Conservation (phyloP, 495 filamentous ascomycete genomes). For the Aspergillus diversus region DNA sequence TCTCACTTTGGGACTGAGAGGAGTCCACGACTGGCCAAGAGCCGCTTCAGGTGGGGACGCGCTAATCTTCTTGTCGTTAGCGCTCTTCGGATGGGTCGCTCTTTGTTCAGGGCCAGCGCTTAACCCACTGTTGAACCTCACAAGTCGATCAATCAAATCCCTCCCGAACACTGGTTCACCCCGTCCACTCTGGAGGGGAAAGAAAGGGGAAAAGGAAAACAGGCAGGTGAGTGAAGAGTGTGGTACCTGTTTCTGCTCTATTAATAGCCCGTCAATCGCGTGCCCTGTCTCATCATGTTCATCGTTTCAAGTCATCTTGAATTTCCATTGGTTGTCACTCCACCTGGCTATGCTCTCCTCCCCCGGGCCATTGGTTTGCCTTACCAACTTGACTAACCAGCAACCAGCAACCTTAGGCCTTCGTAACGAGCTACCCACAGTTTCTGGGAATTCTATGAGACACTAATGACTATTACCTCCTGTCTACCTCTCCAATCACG, state of each 20-base stretch:
- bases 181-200: not conserved
- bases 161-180: not conserved
- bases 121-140: constrained; percentile 17
- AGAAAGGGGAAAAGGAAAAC: not conserved
- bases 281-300: not conserved
- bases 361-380: too few species aligned
- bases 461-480: too few species aligned
- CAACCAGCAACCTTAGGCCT: too few species aligned
- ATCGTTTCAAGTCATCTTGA: not conserved
- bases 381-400: too few species aligned
- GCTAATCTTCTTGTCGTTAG: constrained; percentile 39
- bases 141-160: constrained; percentile 16
- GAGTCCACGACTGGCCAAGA: constrained; percentile 29
- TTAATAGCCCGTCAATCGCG: constrained; percentile 15
- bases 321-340: not conserved
- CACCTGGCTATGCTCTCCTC: too few species aligned
- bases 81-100: constrained; percentile 15
- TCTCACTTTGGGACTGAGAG: not conserved
- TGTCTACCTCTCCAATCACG: too few species aligned
- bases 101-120: constrained; percentile 17
- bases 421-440: too few species aligned
- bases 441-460: too few species aligned
- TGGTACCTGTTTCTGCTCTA: not conserved
- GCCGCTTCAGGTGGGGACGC: constrained; percentile 44
- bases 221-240: not conserved